Evolutionary conservation across 495 filamentous ascomycete species (phyloP).

Genomic region (Polyplosphaeria fusca): DNA sequence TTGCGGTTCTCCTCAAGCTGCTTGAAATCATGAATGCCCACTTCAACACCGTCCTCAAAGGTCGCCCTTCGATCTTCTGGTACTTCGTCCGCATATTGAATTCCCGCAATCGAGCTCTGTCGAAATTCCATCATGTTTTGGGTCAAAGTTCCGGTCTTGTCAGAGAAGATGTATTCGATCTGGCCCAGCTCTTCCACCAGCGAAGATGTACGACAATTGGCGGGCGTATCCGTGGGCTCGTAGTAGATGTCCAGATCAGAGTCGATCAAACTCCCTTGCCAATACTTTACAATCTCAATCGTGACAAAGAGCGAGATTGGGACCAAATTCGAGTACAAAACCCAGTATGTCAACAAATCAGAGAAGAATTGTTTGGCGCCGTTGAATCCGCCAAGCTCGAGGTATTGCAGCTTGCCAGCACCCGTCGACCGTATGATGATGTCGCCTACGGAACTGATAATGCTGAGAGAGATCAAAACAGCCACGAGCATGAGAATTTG

Average conservation of each 20-base stretch:
- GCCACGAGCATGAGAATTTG: conserved; percentile 86
- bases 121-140: conserved; percentile 99
- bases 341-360: conserved; percentile 98
- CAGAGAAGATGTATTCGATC: conserved; percentile 98
- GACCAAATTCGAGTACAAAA: conserved; percentile 94
- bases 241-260: conserved; percentile 98
- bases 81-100: conserved; percentile 91
- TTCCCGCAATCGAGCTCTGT: conserved; percentile 85
- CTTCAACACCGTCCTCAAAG: conserved; percentile 67
- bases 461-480: conserved; percentile 78
- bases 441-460: conserved; percentile 89
- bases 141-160: conserved; percentile 98
- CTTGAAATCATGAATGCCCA: conserved; percentile 86
- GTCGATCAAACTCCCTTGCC: conserved; percentile 93
- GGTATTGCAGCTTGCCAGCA: conserved; percentile 58
- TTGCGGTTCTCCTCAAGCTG: conserved; percentile 69
- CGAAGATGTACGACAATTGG: conserved; percentile 92
- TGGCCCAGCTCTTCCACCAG: conserved; percentile 97
- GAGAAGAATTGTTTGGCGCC: conserved; percentile 80
- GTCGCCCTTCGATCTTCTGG: conserved; percentile 86
- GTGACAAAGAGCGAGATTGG: conserved; percentile 98
- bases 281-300: conserved; percentile 96
- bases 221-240: conserved; percentile 89
- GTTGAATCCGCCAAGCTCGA: conserved; percentile 59
- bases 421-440: conserved; percentile 68